These are phyloP conservation scores for Mucor piriformis DNA, from an alignment of 371 early-diverging fungal genomes.

Conservation along the genomic window DNA sequence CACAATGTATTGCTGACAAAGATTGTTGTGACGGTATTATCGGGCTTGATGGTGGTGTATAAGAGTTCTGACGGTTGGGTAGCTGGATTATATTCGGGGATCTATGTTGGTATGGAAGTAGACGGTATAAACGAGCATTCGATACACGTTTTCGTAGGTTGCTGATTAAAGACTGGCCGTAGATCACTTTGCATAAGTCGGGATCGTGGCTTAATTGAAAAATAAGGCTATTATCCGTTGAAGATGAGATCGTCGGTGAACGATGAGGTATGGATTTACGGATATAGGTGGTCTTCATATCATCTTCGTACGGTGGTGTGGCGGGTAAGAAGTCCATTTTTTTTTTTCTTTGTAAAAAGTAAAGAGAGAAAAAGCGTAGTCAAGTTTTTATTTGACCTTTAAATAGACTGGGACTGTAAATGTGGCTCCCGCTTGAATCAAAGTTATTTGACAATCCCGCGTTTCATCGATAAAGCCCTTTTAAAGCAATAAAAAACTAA, in stretches of 20 bases:
- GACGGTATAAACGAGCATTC: conserved; percentile 14
- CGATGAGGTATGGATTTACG: conserved; percentile 40
- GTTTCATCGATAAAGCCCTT: too few relatives aligned
- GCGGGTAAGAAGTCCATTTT: too few relatives aligned
- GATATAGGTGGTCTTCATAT: not conserved
- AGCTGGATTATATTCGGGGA: conserved; percentile 5
- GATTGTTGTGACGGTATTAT: not conserved
- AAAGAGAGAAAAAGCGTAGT: too few relatives aligned
- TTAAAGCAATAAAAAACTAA: too few relatives aligned
- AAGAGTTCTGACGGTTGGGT: too few relatives aligned
- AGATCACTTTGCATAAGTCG: conserved; percentile 20
- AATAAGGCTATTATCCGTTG: conserved; percentile 40
- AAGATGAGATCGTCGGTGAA: conserved; percentile 39
- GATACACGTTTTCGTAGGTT: conserved; percentile 37
- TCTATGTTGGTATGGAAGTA: not conserved
- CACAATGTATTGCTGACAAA: not conserved
- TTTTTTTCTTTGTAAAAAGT: too few relatives aligned
- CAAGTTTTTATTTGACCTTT: too few relatives aligned
- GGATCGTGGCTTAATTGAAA: conserved; percentile 28
- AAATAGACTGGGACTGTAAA: too few relatives aligned
- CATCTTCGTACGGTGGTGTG: not conserved
- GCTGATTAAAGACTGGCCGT: conserved; percentile 39
- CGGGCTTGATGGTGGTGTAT: too few relatives aligned
- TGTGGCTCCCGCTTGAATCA: too few relatives aligned
- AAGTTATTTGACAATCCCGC: too few relatives aligned